phyloP scores from a whole-genome alignment of 1,139 yeast species.

The Neolecta irregularis region DNA sequence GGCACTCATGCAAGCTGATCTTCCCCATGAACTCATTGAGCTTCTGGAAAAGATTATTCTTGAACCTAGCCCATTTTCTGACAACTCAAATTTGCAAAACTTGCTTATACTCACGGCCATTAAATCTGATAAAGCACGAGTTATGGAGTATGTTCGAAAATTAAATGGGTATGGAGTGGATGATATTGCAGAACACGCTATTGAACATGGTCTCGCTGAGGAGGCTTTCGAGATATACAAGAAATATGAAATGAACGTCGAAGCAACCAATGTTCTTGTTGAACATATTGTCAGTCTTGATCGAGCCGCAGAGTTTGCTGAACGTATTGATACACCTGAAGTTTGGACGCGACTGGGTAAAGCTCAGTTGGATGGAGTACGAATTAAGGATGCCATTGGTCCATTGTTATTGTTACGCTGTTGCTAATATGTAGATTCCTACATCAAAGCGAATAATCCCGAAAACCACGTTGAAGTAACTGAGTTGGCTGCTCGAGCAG shows the following conservation, averaged over 20 bases:
- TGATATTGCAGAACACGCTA: constrained; percentile 85
- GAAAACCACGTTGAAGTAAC: constrained; percentile 81
- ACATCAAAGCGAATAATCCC: constrained; percentile 82
- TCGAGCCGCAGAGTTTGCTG: constrained; percentile 89
- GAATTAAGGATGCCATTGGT: constrained; percentile 73
- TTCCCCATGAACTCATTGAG: constrained; percentile 86
- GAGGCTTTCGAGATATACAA: constrained; percentile 91
- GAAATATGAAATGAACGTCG: constrained; percentile 59
- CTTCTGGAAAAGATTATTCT: constrained; percentile 85
- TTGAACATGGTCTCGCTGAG: constrained; percentile 74
- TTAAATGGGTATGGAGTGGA: constrained; percentile 82
- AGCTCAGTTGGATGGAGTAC: constrained; percentile 87
- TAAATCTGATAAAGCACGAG: constrained; percentile 83
- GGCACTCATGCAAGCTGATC: constrained; percentile 90
- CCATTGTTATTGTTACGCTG: constrained; percentile 32
- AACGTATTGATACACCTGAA: constrained; percentile 68
- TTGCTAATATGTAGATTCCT: constrained; percentile 21
- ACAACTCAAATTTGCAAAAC: constrained; percentile 88
- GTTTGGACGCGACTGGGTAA: constrained; percentile 92
- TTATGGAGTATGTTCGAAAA: constrained; percentile 68
- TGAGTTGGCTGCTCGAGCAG: constrained; percentile 90
- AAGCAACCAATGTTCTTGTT: constrained; percentile 80
- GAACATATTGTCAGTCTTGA: constrained; percentile 89
- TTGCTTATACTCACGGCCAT: constrained; percentile 83
- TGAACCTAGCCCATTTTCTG: constrained; percentile 94